Base-by-base conservation (phyloP, 1,139 yeast species). In the Saccharomyces uvarum region DNA sequence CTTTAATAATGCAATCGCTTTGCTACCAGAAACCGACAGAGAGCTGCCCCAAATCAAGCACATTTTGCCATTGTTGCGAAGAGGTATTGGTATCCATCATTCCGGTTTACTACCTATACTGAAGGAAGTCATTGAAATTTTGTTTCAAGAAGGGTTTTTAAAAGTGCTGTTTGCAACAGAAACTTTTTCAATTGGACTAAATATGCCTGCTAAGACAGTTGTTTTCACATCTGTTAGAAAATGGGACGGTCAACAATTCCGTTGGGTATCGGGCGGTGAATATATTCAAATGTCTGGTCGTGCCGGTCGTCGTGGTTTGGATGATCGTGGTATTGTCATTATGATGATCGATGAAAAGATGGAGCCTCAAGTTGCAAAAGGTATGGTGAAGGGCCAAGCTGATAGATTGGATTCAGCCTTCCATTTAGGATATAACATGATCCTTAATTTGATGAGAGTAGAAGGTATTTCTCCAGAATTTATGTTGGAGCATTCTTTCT, bases 241-340 rank as follows among this genome's bases (percentile, higher is more conserved):
- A 70, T 93, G 97, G 96, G 99, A 95, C 72, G 99, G 99, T 65
- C 84, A 82, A 58, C 95, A 93, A 27, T 90, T 91, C 76, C 83
- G 99, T 73, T 93, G 98, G 98, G 97, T 95, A 46, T 88, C 97
- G 54, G 98, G 98, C 57, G 99, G 99, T 75, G 99, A 95, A 73
- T 95, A 93, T 72, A 95, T 93, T 65, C 99, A 95, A 75, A 93
- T 93, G 99, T 88, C 97, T 47, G 99, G 99, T 60, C 85, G 99
- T 75, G 99, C 99, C 16, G 99, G 99, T 66, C 91, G 99, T 78
- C 88, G 99, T 79, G 99, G 99, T 66, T 80, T 95, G 61, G 99
- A 95, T 78, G 97, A 93, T 69, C 85, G 98, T 69, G 99, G 99
- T 74, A 91, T 93, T 70, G 99, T 95, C 54, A 93, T 95, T 64